Conservation (phyloP, 257 asterid species). For the Solanum chilense region DNA sequence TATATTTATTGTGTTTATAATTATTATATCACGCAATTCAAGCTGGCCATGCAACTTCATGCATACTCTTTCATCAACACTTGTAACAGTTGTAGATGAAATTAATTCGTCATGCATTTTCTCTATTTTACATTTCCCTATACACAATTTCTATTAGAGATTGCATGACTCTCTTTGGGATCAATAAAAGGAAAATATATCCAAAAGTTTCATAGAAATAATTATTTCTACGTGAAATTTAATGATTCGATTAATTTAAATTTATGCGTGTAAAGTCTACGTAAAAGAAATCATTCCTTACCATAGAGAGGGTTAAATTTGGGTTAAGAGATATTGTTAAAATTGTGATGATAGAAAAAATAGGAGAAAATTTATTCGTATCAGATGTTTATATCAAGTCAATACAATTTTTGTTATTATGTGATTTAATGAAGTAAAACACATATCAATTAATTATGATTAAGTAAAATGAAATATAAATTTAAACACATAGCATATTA, state of each 20-base stretch:
- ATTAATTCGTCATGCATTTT: background rate
- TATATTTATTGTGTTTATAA: background rate
- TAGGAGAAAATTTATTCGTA: too few relatives aligned
- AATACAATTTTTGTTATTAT: too few relatives aligned
- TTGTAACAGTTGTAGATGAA: background rate
- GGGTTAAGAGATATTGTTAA: background rate
- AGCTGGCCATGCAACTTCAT: conserved; percentile 18
- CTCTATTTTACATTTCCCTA: background rate
- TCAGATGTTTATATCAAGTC: too few relatives aligned
- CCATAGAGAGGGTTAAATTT: too few relatives aligned
- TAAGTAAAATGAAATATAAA: too few relatives aligned
- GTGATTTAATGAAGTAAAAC: too few relatives aligned
- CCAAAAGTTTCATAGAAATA: background rate
- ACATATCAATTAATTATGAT: too few relatives aligned
- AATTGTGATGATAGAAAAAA: background rate
- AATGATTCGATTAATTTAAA: background rate
- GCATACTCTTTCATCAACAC: background rate
- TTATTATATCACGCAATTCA: conserved; percentile 5
- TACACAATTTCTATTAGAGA: background rate
- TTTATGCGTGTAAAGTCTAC: background rate
- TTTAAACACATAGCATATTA: too few relatives aligned
- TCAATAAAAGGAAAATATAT: background rate
- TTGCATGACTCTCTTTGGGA: background rate
- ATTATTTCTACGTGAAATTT: background rate
- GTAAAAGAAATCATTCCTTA: background rate